Conservation (phyloP, 805 yeast species). For the Pichia cabralensis region DNA sequence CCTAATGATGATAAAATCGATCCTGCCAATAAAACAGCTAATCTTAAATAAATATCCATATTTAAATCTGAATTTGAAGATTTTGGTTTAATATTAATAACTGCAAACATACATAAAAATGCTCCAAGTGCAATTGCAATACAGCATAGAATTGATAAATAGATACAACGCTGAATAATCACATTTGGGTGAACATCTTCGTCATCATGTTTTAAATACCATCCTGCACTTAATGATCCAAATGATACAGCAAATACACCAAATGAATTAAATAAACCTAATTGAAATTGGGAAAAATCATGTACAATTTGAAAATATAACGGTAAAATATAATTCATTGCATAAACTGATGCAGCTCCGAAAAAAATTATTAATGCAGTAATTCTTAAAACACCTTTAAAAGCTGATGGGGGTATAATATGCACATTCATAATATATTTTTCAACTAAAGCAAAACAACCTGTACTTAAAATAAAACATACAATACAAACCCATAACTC, state of each 20-base stretch:
- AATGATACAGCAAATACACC: slow-evolving; percentile 30
- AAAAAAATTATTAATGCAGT: slow-evolving; percentile 29
- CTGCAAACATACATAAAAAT: slow-evolving; percentile 12
- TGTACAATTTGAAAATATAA: slow-evolving; percentile 36
- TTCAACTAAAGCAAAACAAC: slow-evolving; percentile 26
- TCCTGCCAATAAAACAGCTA: slow-evolving; percentile 21
- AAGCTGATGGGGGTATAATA: slow-evolving; percentile 30
- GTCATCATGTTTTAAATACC: slow-evolving; percentile 21
- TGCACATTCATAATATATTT: slow-evolving; percentile 27
- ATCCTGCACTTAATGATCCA: slow-evolving; percentile 32
- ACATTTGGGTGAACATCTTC: slow-evolving; percentile 8
- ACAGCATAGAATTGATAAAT: slow-evolving; percentile 18
- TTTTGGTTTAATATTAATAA: slow-evolving; percentile 17
- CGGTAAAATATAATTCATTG: slow-evolving; percentile 29
- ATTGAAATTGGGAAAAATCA: slow-evolving; percentile 26
- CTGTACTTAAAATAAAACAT: slow-evolving; percentile 12
- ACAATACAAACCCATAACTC: slow-evolving; percentile 8
- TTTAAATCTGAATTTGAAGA: slow-evolving; percentile 11
- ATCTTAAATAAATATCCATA: slow-evolving; percentile 1
- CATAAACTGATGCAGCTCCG: slow-evolving; percentile 29
- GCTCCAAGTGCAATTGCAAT: slow-evolving; percentile 16
- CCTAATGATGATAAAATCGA: slow-evolving; percentile 28
- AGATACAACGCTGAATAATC: slow-evolving; percentile 16
- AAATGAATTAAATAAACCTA: slow-evolving; percentile 33
- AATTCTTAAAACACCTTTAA: slow-evolving; percentile 30